Conservation (phyloP, 768 basidiomycete species). For the Tylopilus cervinicoccineus region DNA sequence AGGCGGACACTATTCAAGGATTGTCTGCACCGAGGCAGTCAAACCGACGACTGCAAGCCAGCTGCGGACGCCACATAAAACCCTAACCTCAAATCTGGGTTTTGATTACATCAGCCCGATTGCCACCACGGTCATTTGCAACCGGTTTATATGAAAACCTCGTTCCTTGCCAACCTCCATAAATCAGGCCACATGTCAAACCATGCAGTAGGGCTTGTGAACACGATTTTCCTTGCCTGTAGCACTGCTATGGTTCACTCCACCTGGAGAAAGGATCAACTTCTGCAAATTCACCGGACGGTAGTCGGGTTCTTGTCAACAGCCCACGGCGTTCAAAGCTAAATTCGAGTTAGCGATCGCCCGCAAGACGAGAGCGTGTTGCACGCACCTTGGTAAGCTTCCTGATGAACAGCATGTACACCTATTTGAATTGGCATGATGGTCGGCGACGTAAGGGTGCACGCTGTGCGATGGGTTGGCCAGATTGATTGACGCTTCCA, state of each 20-base stretch:
- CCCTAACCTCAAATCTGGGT: slow-evolving; percentile 26
- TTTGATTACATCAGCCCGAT: slow-evolving; percentile 4
- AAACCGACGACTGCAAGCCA: background rate
- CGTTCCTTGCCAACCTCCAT: background rate
- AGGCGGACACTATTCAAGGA: background rate
- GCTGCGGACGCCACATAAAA: background rate
- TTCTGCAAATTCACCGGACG: background rate
- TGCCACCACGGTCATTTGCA: too few species aligned
- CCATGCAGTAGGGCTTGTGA: background rate
- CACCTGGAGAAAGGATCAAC: background rate
- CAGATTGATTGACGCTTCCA: background rate
- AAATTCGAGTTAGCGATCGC: background rate
- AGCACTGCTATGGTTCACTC: background rate
- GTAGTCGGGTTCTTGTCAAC: background rate
- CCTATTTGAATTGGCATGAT: slow-evolving; percentile 19
- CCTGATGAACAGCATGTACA: slow-evolving; percentile 2
- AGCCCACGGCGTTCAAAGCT: background rate
- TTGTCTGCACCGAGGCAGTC: background rate
- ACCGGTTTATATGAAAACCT: too few species aligned
- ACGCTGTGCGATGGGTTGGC: slow-evolving; percentile 2
- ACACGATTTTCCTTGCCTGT: background rate
- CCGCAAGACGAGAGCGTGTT: background rate
- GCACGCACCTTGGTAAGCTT: background rate
- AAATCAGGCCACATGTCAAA: background rate
- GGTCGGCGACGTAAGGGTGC: background rate